Base-by-base conservation (phyloP, 2,329 filamentous ascomycete genomes). In the Aspergillus sclerotialis region DNA sequence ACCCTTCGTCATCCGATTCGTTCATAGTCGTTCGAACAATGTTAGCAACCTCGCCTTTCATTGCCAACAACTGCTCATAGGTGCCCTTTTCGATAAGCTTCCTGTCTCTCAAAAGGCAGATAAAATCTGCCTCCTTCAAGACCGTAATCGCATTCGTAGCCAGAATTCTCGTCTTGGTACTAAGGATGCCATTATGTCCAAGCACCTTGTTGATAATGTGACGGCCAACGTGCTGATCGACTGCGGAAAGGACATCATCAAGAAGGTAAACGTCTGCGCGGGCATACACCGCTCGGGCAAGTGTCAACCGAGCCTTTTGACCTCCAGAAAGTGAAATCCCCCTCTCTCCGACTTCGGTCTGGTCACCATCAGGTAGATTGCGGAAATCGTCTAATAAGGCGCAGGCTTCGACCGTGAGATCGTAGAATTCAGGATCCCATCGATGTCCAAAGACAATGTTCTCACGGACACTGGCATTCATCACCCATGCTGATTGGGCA, bases 401-500 rank as follows among this genome's bases (percentile, higher is more conserved):
- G 58, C 93, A 98, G 26, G 92, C 90, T 56, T 86, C 81, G 32
- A 98, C 73, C 1, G 90, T 95, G 53, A 84, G 81, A 36, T 96
- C 86, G 64, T 98, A 98, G 62, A 98, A 98, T 18, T 82, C 75
- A 4, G 89, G 81, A 61, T 98, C 90, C 70, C 84, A 95, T 30
- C 86, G 81, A 63, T 98, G 88, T 2, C 92, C 92, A 54, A 98
- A 98, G 4, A 95, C 73, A 48, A 98, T 94, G 56, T 98, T 98
- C 56, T 98, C 92, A 50, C 88, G 86, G 37, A 98, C 89, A 18
- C 85, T 94, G 7, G 92, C 92, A 56, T 98, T 98, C 80, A 96
- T 90, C 33, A 98, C 84, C 92, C 93, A 98, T 13, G 88, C 72
- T 52, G 85, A 80, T 60, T 98, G 93, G 11, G 88, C 85, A 38